Evolutionary conservation across 371 early-diverging fungal genomes (phyloP), one percentile per base, ranked within the genome.

Genomic region (Syncephalastrum contaminatum): DNA sequence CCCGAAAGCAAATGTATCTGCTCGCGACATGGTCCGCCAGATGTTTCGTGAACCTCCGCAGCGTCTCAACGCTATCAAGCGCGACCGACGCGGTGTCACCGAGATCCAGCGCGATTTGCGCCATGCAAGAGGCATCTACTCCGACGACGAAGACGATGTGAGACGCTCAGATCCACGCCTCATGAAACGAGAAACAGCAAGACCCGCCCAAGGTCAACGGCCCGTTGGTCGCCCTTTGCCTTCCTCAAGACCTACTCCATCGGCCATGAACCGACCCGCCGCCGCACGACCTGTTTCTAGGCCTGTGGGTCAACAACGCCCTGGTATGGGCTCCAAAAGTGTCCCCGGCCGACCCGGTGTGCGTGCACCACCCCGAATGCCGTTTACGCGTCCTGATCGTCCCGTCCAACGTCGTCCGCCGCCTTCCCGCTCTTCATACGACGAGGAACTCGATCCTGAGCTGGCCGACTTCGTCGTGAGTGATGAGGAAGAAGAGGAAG

Each of bases 401-500:
- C 43, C 50, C 24, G 43, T 54, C 21, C 40, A 48, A 43, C 36
- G 44, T n/a, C 53, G 51, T 27, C 49, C 25, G 27, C 41, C 48
- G 44, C 27, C 64, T 24, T 62, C 67, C 4, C 57, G 58, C 21
- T 50, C 57, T 25, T 25, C 61, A 16, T 55, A 67, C 4, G 70
- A 69, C 20, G 77, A 77, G 13, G 67, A 67, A 21, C 64, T 51
- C 42, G 77, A 69, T 57, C 77, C 62, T 8, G 77, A 77, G n/a
- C 51, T 73, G 20, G 68, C 54, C 43, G 47, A 50, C 13, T 77
- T 70, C 43, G 69, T 77, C 49, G 78, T 71, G 2, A 78, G 77
- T n/a, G 77, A 80, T 42, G 83, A 82, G 6, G 77, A 77, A 13
- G 75, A 81, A 21, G 67, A 71, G 7, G 68, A 62, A 18, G 63